phyloP scores from a whole-genome alignment of 129 eudicot species.

The Lonicera japonica region DNA sequence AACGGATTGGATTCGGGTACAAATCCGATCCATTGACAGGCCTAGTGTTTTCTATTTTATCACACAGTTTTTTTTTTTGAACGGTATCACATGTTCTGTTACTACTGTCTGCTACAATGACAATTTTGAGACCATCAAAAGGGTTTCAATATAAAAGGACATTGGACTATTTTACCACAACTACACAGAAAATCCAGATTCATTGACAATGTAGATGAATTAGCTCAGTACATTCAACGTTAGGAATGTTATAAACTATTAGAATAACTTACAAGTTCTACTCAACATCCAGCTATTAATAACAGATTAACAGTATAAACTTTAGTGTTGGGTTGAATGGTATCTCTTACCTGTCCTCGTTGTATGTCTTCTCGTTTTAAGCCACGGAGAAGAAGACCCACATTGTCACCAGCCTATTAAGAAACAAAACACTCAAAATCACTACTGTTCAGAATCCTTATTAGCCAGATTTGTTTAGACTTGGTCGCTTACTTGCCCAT shows the following conservation, averaged over 20 bases:
- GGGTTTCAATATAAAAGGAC: too few relatives aligned
- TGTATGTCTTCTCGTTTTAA: conserved; percentile 73
- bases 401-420: conserved; percentile 93
- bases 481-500: conserved; percentile 53
- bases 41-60: too few relatives aligned
- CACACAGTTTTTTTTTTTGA: too few relatives aligned
- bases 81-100: too few relatives aligned
- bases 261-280: neutral
- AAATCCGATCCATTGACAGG: too few relatives aligned
- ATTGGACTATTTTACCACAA: too few relatives aligned
- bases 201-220: too few relatives aligned
- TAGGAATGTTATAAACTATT: neutral
- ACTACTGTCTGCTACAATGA: too few relatives aligned
- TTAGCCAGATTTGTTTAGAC: neutral
- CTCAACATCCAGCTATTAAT: neutral
- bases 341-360: conserved; percentile 73
- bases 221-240: neutral
- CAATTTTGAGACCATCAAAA: neutral
- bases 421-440: conserved; percentile 4
- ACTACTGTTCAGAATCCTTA: neutral
- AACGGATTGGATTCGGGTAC: too few relatives aligned
- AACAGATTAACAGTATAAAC: neutral
- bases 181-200: too few relatives aligned
- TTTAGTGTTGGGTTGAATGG: neutral
- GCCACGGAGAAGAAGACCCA: conserved; percentile 95